Evolutionary conservation across 768 basidiomycete genomes (phyloP), one percentile per base, ranked within the genome.

Genomic region (Suillus alpinus): DNA sequence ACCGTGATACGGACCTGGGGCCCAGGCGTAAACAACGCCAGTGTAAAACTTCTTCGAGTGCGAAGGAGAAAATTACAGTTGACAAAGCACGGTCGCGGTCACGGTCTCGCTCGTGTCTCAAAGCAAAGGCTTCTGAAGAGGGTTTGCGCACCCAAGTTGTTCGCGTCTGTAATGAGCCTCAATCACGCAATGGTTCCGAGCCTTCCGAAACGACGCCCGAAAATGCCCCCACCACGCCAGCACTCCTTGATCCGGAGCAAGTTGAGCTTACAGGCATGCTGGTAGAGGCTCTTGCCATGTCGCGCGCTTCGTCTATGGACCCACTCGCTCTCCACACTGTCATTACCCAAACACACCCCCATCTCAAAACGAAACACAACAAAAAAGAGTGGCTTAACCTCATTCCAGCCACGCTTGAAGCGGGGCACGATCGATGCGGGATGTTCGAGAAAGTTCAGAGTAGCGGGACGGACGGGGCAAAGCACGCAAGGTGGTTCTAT

Each of bases 401-500:
- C 31, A 80, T 91, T 57, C 75, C 78, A 47, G 66, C 72, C 1
- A 82, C 86, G 39, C 72, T 91, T 62, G 76, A 80, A 58, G 70
- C 73, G 52, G 79, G 76, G 23, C 75, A 73, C 7, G 66, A 71
- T 23, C 79, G 79, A 47, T 80, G 78, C 61, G 87, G 87, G 3
- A 82, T 91, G 60, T 91, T 91, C 68, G 88, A 85, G 31, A 87
- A 86, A 68, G 87, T 91, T 37, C 85, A 88, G 64, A 83, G 84
- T 62, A 85, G 81, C 66, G 82, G 81, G 57, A 73, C 77, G 18
- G 80, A 81, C 56, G 71, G 77, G 0, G 77, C 82, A 41, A 68
- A 86, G 60, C 86, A 86, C 67, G 81, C 82, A 20, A 81, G 86
- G 67, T 92, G 87, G 87, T 92, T 89, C 71, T 92, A 92, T 67